Evolutionary conservation across 2,329 filamentous ascomycete genomes (phyloP).

Genomic region (Huntiella abstrusa): DNA sequence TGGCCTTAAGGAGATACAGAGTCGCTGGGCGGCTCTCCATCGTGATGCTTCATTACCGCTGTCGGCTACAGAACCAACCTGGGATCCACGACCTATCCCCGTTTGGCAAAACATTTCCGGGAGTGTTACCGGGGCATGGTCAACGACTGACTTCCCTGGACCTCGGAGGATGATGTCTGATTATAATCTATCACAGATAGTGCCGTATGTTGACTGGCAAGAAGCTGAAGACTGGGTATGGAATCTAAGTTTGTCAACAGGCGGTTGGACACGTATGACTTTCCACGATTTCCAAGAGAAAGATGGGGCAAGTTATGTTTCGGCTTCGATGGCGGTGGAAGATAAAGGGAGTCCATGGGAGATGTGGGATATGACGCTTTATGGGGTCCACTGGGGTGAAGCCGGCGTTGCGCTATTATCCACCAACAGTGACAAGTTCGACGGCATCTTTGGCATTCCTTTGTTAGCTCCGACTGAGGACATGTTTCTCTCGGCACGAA

Average conservation of each 20-base stretch:
- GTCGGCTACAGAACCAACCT: conserved; percentile 18
- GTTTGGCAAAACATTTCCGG: conserved; percentile 69
- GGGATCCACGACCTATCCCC: conserved; percentile 21
- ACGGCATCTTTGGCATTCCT: conserved; percentile 76
- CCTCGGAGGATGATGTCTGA: conserved; percentile 29
- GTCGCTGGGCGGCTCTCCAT: conserved; percentile 25
- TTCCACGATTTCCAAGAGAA: conserved; percentile 10
- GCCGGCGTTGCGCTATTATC: conserved; percentile 64
- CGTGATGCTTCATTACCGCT: conserved; percentile 27
- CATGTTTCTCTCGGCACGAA: conserved; percentile 38
- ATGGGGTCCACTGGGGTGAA: conserved; percentile 73
- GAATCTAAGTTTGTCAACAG: conserved; percentile 53
- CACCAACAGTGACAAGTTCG: conserved; percentile 84
- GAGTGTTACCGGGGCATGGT: conserved; percentile 58
- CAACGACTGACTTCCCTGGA: conserved; percentile 27
- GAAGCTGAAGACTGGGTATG: conserved; percentile 43
- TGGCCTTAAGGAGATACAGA: conserved; percentile 40
- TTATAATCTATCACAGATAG: conserved; percentile 47
- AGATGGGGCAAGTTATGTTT: conserved; percentile 14
- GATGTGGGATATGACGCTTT: conserved; percentile 61
- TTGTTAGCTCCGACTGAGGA: conserved; percentile 49
- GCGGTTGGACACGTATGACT: conserved; percentile 41
- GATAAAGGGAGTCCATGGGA: conserved; percentile 20
- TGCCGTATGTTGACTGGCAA: conserved; percentile 47
- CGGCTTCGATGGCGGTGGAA: conserved; percentile 9